Conservation (phyloP, 1,284 basidiomycete species). For the Wallemia ichthyophaga region DNA sequence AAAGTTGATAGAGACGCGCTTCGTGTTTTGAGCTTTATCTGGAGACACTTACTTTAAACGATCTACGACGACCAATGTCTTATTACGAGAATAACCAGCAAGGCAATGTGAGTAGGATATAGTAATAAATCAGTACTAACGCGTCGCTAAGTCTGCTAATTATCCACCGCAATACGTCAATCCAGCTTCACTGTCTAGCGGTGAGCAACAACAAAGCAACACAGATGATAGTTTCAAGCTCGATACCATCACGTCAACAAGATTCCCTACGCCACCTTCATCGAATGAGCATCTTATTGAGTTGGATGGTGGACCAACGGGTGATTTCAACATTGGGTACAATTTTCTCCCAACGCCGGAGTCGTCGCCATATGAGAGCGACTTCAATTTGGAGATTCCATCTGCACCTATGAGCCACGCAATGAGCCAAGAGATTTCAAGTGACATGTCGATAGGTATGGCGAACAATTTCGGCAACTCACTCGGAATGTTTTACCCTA, state of each 20-base stretch:
- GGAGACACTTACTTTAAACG: background rate
- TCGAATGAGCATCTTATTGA: background rate
- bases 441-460: background rate
- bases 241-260: background rate
- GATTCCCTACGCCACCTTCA: background rate
- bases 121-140: background rate
- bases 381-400: background rate
- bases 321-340: background rate
- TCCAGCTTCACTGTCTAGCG: background rate
- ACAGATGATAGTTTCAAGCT: background rate
- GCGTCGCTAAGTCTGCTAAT: background rate
- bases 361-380: background rate
- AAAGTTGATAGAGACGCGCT: background rate
- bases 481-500: background rate
- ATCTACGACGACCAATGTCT: background rate
- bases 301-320: background rate
- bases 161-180: no score
- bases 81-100: background rate
- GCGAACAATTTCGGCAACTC: background rate
- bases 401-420: background rate
- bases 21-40: background rate
- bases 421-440: background rate
- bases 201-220: background rate
- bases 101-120: background rate
- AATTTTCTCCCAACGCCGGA: background rate